Evolutionary conservation across 352 stramenopile species (phyloP).

Genomic region (Globisporangium parvum): DNA sequence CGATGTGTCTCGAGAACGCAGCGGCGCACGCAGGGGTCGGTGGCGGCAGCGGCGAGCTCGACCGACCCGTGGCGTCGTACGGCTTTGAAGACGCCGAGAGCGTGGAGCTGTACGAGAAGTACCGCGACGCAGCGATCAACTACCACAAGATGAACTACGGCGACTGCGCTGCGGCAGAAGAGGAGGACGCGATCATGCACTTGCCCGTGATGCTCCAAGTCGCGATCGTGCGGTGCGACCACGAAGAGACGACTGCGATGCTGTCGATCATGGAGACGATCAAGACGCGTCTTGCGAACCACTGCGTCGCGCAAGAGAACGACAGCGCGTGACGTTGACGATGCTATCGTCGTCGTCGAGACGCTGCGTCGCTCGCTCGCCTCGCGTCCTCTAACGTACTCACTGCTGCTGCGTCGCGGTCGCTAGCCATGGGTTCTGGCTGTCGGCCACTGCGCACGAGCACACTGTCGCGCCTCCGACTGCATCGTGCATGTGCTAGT

Average conservation of each 20-base stretch:
- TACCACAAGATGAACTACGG: conserved; percentile 87
- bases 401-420: not conserved
- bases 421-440: no score
- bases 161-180: conserved; percentile 61
- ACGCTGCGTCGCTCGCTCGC: not conserved
- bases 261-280: conserved; percentile 69
- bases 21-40: conserved; percentile 68
- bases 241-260: conserved; percentile 72
- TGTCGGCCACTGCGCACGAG: not conserved
- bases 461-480: no score
- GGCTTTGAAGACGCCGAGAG: conserved; percentile 76
- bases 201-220: conserved; percentile 86
- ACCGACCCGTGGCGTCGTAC: conserved; percentile 44
- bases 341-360: not conserved
- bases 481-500: no score
- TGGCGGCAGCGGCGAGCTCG: conserved; percentile 52
- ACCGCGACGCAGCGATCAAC: conserved; percentile 70
- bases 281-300: conserved; percentile 54
- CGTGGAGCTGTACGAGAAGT: conserved; percentile 80
- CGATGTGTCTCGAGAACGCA: conserved; percentile 78
- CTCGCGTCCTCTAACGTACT: not conserved
- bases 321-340: conserved; percentile 25
- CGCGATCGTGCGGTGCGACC: conserved; percentile 55
- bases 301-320: conserved; percentile 46
- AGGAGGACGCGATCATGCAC: conserved; percentile 88